Evolutionary conservation across 2,329 filamentous ascomycete genomes (phyloP).

Genomic region (Chaetomium strumarium): DNA sequence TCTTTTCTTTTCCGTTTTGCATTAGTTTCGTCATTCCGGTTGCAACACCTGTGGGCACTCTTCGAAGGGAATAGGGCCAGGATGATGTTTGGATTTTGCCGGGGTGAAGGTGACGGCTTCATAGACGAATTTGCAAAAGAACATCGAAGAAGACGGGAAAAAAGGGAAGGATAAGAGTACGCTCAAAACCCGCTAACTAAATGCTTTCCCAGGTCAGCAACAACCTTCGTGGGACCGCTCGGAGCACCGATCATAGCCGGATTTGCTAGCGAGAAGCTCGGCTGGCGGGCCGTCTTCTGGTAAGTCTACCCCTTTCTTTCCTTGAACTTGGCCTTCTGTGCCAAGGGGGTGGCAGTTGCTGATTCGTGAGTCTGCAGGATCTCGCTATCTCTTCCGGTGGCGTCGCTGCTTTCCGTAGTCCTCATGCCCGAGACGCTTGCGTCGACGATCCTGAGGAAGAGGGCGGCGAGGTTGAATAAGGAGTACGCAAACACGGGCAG

Average conservation of each 20-base stretch:
- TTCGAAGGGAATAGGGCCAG: too few species aligned
- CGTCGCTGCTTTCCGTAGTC: constrained; percentile 16
- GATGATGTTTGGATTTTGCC: too few species aligned
- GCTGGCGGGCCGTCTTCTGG: constrained; percentile 27
- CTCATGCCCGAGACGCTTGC: constrained; percentile 26
- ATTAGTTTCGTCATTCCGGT: too few species aligned
- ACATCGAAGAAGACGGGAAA: too few species aligned
- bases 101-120: too few species aligned
- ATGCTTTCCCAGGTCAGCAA: constrained; percentile 11
- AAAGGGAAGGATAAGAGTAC: background rate
- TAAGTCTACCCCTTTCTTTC: constrained; percentile 2
- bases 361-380: constrained; percentile 11
- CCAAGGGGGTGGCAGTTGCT: background rate
- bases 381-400: constrained; percentile 19
- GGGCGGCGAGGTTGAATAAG: constrained; percentile 24
- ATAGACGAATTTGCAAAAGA: too few species aligned
- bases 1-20: background rate
- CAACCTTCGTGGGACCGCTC: constrained; percentile 25
- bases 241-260: constrained; percentile 24
- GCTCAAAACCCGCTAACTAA: too few species aligned
- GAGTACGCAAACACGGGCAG: constrained; percentile 9
- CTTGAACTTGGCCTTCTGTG: background rate
- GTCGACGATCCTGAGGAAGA: constrained; percentile 21
- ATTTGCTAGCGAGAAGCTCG: constrained; percentile 17
- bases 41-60: too few species aligned